Percentiles rank a stretch among this genome's conserved stretches.
Conservation (phyloP, 768 basidiomycete species). For the Naganishia randhawae region DNA sequence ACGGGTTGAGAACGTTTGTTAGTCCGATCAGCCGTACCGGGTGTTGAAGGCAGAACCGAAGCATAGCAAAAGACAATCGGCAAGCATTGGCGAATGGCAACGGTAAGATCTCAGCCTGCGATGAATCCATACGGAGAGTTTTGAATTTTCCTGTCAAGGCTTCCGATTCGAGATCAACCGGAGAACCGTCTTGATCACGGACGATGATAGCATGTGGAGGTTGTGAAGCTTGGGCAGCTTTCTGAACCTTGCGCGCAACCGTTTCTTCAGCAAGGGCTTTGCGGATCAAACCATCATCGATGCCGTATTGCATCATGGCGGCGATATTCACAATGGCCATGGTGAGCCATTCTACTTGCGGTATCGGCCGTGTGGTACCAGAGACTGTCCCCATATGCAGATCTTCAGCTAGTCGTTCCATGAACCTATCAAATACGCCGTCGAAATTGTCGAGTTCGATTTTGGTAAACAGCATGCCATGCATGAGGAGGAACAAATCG, state of each 20-base stretch:
- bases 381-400: slow-evolving; percentile 51
- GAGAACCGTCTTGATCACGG: slow-evolving; percentile 30
- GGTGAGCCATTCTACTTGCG: slow-evolving; percentile 75
- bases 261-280: slow-evolving; percentile 58
- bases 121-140: not conserved
- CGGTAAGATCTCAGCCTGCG: not conserved
- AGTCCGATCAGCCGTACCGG: slow-evolving; percentile 54
- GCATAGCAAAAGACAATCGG: slow-evolving; percentile 72
- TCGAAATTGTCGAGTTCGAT: slow-evolving; percentile 90
- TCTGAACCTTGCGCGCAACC: slow-evolving; percentile 34
- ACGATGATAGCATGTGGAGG: slow-evolving; percentile 35
- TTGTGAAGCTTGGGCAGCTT: slow-evolving; percentile 5
- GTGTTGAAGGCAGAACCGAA: slow-evolving; percentile 66
- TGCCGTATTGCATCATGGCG: slow-evolving; percentile 82
- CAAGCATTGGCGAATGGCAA: slow-evolving; percentile 56
- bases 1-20: slow-evolving; percentile 68
- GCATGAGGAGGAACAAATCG: slow-evolving; percentile 84
- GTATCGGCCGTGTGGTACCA: slow-evolving; percentile 23
- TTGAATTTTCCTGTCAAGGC: slow-evolving; percentile 54
- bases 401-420: slow-evolving; percentile 80
- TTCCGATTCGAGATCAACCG: slow-evolving; percentile 41
- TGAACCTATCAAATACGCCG: slow-evolving; percentile 72
- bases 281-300: slow-evolving; percentile 65
- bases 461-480: slow-evolving; percentile 95
- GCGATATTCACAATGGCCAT: slow-evolving; percentile 84